These are phyloP conservation scores for Nicotiana benthamiana DNA, from an alignment of 257 asterid genomes.

Conservation along the genomic window DNA sequence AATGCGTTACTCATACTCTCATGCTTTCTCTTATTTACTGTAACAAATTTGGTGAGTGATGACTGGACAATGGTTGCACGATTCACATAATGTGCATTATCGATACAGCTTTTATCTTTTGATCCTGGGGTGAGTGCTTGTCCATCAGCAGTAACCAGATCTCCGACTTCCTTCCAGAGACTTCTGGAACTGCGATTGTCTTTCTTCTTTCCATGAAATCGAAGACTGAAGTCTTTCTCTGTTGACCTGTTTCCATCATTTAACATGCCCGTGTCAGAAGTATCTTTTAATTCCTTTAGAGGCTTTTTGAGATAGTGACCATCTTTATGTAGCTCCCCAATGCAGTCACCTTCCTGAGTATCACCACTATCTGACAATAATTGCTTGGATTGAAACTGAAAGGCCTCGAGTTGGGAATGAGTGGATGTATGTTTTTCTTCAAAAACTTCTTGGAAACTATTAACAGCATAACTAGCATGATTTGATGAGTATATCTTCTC, in stretches of 20 bases:
- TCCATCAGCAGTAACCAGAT: conserved; percentile 29
- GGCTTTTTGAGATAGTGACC: conserved; percentile 13
- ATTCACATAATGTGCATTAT: conserved; percentile 18
- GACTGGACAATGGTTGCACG: conserved; percentile 42
- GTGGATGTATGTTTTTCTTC: conserved; percentile 27
- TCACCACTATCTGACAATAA: conserved; percentile 21
- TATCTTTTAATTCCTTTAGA: conserved; percentile 22
- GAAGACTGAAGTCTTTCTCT: conserved; percentile 32
- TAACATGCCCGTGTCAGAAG: conserved; percentile 18
- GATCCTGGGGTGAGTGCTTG: conserved; percentile 24
- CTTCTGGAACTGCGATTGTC: conserved; percentile 18
- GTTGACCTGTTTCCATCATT: conserved; percentile 22
- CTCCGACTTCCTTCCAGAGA: conserved; percentile 23
- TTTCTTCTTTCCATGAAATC: conserved; percentile 28
- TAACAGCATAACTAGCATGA: conserved; percentile 56
- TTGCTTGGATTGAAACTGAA: conserved; percentile 25
- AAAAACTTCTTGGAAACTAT: conserved; percentile 41
- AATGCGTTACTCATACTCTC: conserved; percentile 50
- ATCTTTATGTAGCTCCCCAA: conserved; percentile 23
- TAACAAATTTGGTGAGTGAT: conserved; percentile 66
- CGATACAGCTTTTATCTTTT: conserved; percentile 23
- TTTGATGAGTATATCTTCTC: conserved; percentile 70
- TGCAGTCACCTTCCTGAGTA: conserved; percentile 21
- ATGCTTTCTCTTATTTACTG: conserved; percentile 74
- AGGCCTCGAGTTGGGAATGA: conserved; percentile 24